phyloP scores from a whole-genome alignment of 805 yeast species.

The Saturnispora dispora region DNA sequence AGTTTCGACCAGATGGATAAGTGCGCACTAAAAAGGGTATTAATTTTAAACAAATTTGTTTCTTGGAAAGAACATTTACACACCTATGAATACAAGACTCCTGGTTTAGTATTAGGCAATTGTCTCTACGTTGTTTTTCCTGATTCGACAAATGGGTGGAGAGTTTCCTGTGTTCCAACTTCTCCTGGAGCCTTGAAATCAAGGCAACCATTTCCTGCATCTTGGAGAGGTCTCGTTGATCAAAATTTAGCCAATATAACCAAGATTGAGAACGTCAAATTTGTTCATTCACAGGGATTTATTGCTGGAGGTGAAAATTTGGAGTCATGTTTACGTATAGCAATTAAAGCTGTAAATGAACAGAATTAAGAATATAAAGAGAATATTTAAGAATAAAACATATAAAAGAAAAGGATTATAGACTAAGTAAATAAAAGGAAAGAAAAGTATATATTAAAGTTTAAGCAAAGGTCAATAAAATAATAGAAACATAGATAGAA shows the following conservation, averaged over 20 bases:
- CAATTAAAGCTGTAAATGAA: constrained; percentile 8
- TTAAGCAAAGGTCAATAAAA: not conserved
- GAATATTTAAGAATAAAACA: not conserved
- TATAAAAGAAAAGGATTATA: not conserved
- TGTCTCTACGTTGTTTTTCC: constrained; percentile 70
- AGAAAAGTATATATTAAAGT: not conserved
- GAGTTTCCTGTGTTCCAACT: constrained; percentile 81
- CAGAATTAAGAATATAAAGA: constrained; percentile 1
- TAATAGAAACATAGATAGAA: not conserved
- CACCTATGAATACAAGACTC: constrained; percentile 5
- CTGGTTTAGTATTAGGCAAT: constrained; percentile 27
- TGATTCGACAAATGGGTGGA: constrained; percentile 63
- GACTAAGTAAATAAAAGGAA: constrained; percentile 1
- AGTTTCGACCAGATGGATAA: not conserved
- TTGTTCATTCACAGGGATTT: constrained; percentile 92
- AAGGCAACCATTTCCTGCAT: constrained; percentile 76
- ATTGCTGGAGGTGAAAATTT: constrained; percentile 83
- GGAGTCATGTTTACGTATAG: constrained; percentile 37
- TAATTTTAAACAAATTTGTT: constrained; percentile 62
- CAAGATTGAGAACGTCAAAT: constrained; percentile 76
- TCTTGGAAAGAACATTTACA: constrained; percentile 86
- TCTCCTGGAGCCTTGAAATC: constrained; percentile 66
- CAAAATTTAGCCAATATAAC: constrained; percentile 57
- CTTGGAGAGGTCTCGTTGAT: constrained; percentile 89
- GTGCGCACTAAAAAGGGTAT: constrained; percentile 33